phyloP scores from a whole-genome alignment of 805 yeast species.

The Monosporozyma yasuniensis region DNA sequence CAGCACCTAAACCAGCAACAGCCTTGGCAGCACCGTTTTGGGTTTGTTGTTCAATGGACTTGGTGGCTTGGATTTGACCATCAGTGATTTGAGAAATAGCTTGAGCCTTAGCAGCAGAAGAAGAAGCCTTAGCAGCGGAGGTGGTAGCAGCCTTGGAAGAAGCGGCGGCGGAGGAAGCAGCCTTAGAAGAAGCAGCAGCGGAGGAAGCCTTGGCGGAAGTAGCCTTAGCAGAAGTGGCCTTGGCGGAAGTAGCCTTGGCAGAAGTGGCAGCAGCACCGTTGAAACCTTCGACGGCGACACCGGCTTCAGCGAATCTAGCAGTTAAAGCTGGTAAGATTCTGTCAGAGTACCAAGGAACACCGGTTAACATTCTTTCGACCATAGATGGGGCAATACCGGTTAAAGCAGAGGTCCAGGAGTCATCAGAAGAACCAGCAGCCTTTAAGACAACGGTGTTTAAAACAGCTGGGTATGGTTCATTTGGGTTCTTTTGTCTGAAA shows the following conservation, averaged over 20 bases:
- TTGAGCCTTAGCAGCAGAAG: constrained; percentile 3
- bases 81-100: constrained; percentile 8
- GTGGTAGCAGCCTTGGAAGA: not conserved
- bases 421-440: constrained; percentile 12
- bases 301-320: constrained; percentile 4
- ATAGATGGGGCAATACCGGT: constrained; percentile 18
- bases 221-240: constrained; percentile 3
- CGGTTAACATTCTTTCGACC: constrained; percentile 26
- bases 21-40: constrained; percentile 18
- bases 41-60: constrained; percentile 8
- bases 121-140: not conserved
- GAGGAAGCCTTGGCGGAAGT: constrained; percentile 4
- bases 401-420: constrained; percentile 26
- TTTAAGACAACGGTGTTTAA: constrained; percentile 9
- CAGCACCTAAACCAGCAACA: constrained; percentile 16
- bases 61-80: constrained; percentile 2
- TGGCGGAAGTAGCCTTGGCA: constrained; percentile 5
- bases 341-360: constrained; percentile 30
- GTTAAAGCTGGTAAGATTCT: constrained; percentile 15
- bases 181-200: constrained; percentile 2
- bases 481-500: constrained; percentile 8
- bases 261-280: constrained; percentile 4
- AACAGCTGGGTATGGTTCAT: constrained; percentile 5
- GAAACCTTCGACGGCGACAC: not conserved
- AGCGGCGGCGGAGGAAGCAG: not conserved